A percentile compares a stretch with the other conserved stretches of the same genome.
phyloP scores from a whole-genome alignment of 139 green algal species.

The Closterium sp. region DNA sequence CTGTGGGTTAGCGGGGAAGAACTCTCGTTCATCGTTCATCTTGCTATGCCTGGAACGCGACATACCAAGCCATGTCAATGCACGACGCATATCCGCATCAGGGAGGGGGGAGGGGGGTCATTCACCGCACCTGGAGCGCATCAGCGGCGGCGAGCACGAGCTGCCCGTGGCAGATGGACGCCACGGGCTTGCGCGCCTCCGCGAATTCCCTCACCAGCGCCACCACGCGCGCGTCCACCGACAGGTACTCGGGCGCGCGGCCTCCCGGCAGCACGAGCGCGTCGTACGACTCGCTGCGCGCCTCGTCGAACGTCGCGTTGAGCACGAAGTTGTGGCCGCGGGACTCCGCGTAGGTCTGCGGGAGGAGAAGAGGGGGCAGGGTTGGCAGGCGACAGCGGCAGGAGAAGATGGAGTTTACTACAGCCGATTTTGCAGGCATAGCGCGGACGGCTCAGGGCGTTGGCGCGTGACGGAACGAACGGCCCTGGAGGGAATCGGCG shows the following conservation, averaged over 20 bases:
- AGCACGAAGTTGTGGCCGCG: constrained; percentile 45
- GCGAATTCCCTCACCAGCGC: constrained; percentile 25
- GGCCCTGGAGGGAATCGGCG: no score
- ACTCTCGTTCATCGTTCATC: no score
- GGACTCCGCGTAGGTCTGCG: constrained; percentile 51
- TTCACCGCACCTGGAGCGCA: constrained; percentile 36
- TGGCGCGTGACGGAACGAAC: no score
- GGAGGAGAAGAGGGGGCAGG: no score
- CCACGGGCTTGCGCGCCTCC: constrained; percentile 23
- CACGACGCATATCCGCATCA: neutral
- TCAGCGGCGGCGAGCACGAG: constrained; percentile 45
- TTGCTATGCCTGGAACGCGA: neutral
- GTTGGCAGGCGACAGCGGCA: no score
- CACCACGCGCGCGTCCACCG: constrained; percentile 15
- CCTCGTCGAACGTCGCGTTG: constrained; percentile 26
- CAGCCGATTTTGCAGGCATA: no score
- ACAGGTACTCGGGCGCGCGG: constrained; percentile 49
- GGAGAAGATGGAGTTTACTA: no score
- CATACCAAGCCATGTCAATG: neutral
- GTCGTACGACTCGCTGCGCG: constrained; percentile 37
- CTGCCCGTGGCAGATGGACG: constrained; percentile 50
- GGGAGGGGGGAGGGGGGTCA: neutral
- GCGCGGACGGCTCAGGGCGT: no score
- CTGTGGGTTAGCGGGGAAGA: no score
- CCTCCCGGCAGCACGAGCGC: constrained; percentile 46